A percentile compares a stretch with the other conserved stretches of the same genome.
Evolutionary conservation across 352 stramenopile species (phyloP).

Genomic region (Globisporangium nodosum): DNA sequence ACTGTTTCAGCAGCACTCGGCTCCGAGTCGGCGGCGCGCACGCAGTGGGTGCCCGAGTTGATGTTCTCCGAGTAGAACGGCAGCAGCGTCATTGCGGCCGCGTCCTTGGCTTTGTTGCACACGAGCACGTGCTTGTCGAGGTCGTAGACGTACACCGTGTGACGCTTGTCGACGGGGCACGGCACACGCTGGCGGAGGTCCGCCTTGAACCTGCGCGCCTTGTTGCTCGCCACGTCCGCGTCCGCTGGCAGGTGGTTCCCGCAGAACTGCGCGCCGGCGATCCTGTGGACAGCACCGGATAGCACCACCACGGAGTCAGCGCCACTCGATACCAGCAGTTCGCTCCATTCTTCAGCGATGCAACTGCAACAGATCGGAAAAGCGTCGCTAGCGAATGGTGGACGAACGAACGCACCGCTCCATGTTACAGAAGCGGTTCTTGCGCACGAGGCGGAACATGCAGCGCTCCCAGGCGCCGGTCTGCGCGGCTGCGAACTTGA

Average conservation of each 20-base stretch:
- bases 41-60: slow-evolving; percentile 59
- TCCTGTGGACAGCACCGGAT: slow-evolving; percentile 4
- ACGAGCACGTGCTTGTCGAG: slow-evolving; percentile 73
- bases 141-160: slow-evolving; percentile 78
- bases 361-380: background rate
- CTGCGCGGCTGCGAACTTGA: slow-evolving; percentile 42
- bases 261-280: slow-evolving; percentile 48
- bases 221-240: slow-evolving; percentile 37
- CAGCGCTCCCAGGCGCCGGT: slow-evolving; percentile 65
- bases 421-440: slow-evolving; percentile 83
- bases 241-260: slow-evolving; percentile 63
- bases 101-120: slow-evolving; percentile 76
- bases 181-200: slow-evolving; percentile 52
- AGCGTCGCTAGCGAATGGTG: background rate
- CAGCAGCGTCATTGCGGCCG: slow-evolving; percentile 42
- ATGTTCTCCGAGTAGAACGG: slow-evolving; percentile 76
- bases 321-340: too few species aligned
- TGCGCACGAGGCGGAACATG: slow-evolving; percentile 75
- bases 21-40: background rate
- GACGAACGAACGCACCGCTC: slow-evolving; percentile 27
- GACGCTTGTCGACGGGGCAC: slow-evolving; percentile 60
- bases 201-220: slow-evolving; percentile 58
- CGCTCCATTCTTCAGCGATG: background rate
- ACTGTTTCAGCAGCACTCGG: background rate
- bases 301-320: background rate